Evolutionary conservation across 371 early-diverging fungal genomes (phyloP).

Genomic region (Funneliformis caledonium): DNA sequence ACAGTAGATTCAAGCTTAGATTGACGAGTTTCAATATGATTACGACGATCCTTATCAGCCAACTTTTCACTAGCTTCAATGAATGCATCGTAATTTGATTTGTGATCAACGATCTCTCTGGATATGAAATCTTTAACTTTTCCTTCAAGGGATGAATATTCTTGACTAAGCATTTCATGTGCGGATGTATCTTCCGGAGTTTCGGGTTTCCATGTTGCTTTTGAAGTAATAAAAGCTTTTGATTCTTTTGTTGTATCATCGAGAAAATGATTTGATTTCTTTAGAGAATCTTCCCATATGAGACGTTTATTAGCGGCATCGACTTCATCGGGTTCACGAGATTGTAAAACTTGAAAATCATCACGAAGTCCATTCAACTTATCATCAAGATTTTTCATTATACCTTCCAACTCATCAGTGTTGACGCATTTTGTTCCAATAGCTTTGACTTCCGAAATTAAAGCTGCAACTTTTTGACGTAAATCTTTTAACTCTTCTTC

Average conservation of each 20-base stretch:
- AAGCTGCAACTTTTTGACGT: background rate
- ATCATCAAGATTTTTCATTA: conserved; percentile 12
- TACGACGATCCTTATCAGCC: conserved; percentile 24
- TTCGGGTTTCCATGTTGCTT: conserved; percentile 25
- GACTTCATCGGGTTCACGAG: conserved; percentile 28
- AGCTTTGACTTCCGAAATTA: conserved; percentile 22
- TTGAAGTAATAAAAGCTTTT: conserved; percentile 14
- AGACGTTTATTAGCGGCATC: conserved; percentile 32
- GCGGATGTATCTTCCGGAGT: conserved; percentile 16
- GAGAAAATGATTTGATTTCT: conserved; percentile 12
- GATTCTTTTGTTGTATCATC: background rate
- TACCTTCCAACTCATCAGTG: conserved; percentile 35
- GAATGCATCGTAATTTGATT: conserved; percentile 25
- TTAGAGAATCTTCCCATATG: conserved; percentile 21
- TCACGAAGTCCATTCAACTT: conserved; percentile 25
- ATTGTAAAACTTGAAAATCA: conserved; percentile 12
- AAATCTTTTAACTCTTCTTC: conserved; percentile 18
- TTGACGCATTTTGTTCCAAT: conserved; percentile 37
- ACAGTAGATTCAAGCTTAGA: conserved; percentile 27
- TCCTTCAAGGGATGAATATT: conserved; percentile 18
- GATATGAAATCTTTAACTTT: conserved; percentile 9
- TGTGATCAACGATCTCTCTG: background rate
- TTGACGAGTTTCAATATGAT: conserved; percentile 26
- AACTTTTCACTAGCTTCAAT: conserved; percentile 32
- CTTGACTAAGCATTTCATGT: conserved; percentile 6